Evolutionary conservation across 176 grass and related monocot genomes (phyloP), one percentile per base, ranked within the genome.

Genomic region (barley (Hordeum vulgare)): DNA sequence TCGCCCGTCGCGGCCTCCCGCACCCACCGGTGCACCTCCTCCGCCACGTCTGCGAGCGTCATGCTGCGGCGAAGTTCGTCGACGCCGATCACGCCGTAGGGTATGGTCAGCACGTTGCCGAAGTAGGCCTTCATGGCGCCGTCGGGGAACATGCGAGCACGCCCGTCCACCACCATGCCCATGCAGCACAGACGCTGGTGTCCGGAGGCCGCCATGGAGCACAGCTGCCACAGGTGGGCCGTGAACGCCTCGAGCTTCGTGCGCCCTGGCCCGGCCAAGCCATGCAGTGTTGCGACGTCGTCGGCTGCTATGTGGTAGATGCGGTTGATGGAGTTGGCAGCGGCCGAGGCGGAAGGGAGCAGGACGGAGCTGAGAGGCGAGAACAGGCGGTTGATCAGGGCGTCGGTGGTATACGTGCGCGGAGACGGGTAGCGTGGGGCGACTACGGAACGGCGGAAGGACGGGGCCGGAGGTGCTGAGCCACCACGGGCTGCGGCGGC

Each of bases 191-290:
- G 44, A 18, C 20, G 64, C 24, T 94, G 81, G 0, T 18, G 37
- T 14, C 64, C 8, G 5, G 81, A 29, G 6, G 81, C 75, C 4
- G 79, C 89, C 29, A 36, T 66, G 76, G 91, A 33, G 20, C 84
- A 80, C 36, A 91, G 79, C 66, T 58, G 79, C 94, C 94, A 97
- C 41, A 97, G 82, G 80, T 91, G 82, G 4, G 91, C 91, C 7
- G 91, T 92, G 89, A 97, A 94, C 1, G 82, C 79, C 85, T 91
- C 89, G 3, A 94, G 11, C 82, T 86, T 97, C 27, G 89, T 94
- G 27, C 80, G 76, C 6, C 79, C 36, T 4, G 57, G 18, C 42
- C 89, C 84, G 26, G 81, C 80, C 20, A 63, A 26, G 14, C 76
- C 78, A 63, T 86, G 80, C 11, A 97, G 63, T 2, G 40, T 36